Evolutionary conservation across 2,329 filamentous ascomycete species (phyloP), one percentile per base, ranked within the genome.

Genomic region (Hymenoscyphus fructigenus): DNA sequence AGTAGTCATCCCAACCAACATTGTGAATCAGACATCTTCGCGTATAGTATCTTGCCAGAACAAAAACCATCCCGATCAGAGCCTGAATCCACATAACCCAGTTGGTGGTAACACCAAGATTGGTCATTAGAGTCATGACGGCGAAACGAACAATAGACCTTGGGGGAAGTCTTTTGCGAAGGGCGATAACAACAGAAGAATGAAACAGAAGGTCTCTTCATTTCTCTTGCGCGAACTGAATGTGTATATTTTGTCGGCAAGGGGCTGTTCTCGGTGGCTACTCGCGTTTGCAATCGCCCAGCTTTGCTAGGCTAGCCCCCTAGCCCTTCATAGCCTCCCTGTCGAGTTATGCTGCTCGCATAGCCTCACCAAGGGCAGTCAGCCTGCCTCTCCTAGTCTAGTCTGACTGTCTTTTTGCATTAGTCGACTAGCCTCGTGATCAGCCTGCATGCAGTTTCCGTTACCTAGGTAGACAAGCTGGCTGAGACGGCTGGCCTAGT

Each of bases 1-100:
- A 34, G 34, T 58, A 34, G 29, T 38, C 56, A 58, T 58, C 56
- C 56, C 56, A 58, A 36, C 17, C 56, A 9, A 58, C 15, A 20
- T 17, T 58, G 29, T 34, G 56, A 29, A 58, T 17, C 5, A 58
- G 14, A 34, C 17, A 34, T n/a, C 17, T 58, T 58, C 56, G 29
- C 9, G 56, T 58, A 20, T 58, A 38, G 17, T 34, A 34, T 34
- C 56, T 29, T 29, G 56, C 56, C 20, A 58, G 15, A 34, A 58
- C 56, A 58, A 58, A 58, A 29, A 58, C 14, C 29, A 36, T 28
- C 9, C 26, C 56, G n/a, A 57, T 32, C 28, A 57, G 17, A 20
- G 56, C 32, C 32, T 57, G 20, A 28, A n/a, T 36, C 56, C 56
- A 57, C 56, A 36, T 57, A 2, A 57, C 28, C 38, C 38, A 44